A percentile compares a stretch with the other conserved stretches of the same genome.
These are phyloP conservation scores for Suillus lakei DNA, from an alignment of 768 basidiomycete genomes.

Conservation along the genomic window DNA sequence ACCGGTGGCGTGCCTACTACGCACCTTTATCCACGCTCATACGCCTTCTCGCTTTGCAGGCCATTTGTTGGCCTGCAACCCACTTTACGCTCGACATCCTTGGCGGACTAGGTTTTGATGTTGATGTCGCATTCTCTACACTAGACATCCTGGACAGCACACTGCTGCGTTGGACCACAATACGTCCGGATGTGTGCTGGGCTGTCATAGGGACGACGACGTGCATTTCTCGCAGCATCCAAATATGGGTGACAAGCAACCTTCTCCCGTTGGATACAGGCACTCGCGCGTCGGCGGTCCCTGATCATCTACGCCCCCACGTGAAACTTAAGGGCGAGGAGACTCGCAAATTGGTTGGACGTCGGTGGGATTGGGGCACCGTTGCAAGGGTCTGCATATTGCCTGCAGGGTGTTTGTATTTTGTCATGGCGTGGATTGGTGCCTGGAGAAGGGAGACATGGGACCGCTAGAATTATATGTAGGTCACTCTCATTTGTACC, in stretches of 20 bases:
- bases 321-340: constrained; percentile 25
- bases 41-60: constrained; percentile 89
- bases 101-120: constrained; percentile 40
- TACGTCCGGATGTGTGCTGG: constrained; percentile 87
- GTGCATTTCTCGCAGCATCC: constrained; percentile 78
- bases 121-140: constrained; percentile 4
- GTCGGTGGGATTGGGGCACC: constrained; percentile 83
- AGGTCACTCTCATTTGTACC: not conserved
- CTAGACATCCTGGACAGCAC: constrained; percentile 28
- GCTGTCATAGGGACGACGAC: constrained; percentile 90
- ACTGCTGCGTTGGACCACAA: constrained; percentile 47
- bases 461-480: constrained; percentile 24
- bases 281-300: constrained; percentile 12
- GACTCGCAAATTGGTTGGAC: constrained; percentile 42
- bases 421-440: constrained; percentile 76
- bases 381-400: constrained; percentile 72
- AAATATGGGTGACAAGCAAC: constrained; percentile 97
- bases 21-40: constrained; percentile 86
- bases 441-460: constrained; percentile 46
- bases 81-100: constrained; percentile 82
- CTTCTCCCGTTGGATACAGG: constrained; percentile 42
- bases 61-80: constrained; percentile 96
- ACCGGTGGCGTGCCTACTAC: constrained; percentile 92
- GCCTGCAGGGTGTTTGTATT: constrained; percentile 76
- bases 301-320: constrained; percentile 29